Percentiles rank a stretch among this genome's conserved stretches.
Conservation (phyloP, 2,329 filamentous ascomycete genomes). For the Chaetoscypha palmicola region DNA sequence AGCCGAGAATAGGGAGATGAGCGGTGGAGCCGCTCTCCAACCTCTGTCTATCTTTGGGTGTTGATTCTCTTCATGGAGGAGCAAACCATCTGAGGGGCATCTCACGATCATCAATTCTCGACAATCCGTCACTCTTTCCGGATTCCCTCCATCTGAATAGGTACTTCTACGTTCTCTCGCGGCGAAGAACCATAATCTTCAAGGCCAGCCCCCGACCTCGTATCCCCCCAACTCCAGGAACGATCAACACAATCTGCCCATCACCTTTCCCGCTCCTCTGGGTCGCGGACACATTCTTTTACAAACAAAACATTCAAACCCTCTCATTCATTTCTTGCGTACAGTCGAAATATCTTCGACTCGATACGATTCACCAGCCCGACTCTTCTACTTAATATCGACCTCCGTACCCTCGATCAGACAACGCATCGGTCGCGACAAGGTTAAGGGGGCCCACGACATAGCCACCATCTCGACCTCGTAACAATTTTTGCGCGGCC, state of each 20-base stretch:
- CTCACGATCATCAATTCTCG: not conserved
- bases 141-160: not conserved
- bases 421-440: too few relatives aligned
- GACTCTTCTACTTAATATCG: too few relatives aligned
- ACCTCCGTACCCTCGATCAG: too few relatives aligned
- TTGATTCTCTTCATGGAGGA: not conserved
- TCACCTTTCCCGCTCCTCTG: not conserved
- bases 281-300: conserved; percentile 5
- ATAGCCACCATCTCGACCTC: too few relatives aligned
- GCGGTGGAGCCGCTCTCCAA: conserved; percentile 1
- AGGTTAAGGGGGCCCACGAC: too few relatives aligned
- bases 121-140: conserved; percentile 5
- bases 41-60: not conserved
- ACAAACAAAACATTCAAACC: too few relatives aligned
- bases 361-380: too few relatives aligned
- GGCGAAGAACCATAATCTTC: too few relatives aligned
- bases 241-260: not conserved
- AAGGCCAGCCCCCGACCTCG: not conserved
- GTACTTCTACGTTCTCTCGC: not conserved
- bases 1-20: conserved; percentile 1
- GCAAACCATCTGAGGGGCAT: not conserved
- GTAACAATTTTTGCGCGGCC: too few relatives aligned
- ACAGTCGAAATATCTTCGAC: not conserved
- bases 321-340: not conserved
- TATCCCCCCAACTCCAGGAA: not conserved